Conservation (phyloP, 345 rosid genomes). For the Gossypium longicalyx region DNA sequence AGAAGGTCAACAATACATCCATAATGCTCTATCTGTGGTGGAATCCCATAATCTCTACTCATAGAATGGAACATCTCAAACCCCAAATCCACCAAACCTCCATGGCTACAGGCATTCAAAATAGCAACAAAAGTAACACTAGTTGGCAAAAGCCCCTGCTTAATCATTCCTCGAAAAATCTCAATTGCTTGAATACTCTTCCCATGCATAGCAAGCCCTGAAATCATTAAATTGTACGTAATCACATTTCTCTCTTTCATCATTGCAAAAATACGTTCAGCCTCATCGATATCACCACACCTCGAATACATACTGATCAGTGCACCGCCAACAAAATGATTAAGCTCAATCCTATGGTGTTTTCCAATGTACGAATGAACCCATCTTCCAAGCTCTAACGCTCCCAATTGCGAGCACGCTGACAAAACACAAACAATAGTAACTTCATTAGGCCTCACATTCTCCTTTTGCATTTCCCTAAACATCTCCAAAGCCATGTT, state of each 20-base stretch:
- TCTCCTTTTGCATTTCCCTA: constrained; percentile 51
- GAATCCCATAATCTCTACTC: constrained; percentile 39
- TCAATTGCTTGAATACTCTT: constrained; percentile 44
- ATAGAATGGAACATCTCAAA: constrained; percentile 46
- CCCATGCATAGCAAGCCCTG: constrained; percentile 60
- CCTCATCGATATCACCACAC: constrained; percentile 52
- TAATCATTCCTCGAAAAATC: constrained; percentile 38
- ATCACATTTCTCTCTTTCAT: constrained; percentile 45
- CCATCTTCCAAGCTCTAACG: constrained; percentile 64
- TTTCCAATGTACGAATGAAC: constrained; percentile 46
- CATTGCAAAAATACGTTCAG: constrained; percentile 32
- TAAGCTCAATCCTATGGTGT: constrained; percentile 33
- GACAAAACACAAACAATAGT: constrained; percentile 57
- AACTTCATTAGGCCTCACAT: constrained; percentile 44
- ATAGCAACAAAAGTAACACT: constrained; percentile 51
- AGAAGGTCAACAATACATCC: constrained; percentile 69
- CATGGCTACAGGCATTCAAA: constrained; percentile 65
- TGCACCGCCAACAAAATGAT: constrained; percentile 54
- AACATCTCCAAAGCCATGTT: constrained; percentile 53
- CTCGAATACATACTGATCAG: constrained; percentile 56
- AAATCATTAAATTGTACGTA: constrained; percentile 55
- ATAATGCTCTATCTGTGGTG: constrained; percentile 57
- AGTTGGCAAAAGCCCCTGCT: constrained; percentile 40
- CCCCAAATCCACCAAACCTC: constrained; percentile 55
- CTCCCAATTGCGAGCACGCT: constrained; percentile 56